phyloP scores from a whole-genome alignment of 129 eudicot genomes.

The Logfia minima region DNA sequence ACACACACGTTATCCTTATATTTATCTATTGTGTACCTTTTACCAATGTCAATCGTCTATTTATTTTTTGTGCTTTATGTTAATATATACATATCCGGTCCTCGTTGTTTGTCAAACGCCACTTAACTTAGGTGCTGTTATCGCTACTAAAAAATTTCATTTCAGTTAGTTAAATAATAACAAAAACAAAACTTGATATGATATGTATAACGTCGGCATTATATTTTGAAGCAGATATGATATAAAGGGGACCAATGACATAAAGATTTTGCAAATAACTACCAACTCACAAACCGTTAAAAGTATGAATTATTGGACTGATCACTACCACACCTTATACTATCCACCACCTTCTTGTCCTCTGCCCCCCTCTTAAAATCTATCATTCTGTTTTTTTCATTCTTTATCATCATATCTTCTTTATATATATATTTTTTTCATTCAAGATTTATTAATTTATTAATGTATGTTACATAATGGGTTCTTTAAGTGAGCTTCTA shows the following conservation, averaged over 20 bases:
- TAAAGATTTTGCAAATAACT: not conserved
- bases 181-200: too few relatives aligned
- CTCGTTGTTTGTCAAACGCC: too few relatives aligned
- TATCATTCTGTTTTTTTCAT: not conserved
- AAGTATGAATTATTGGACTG: constrained; percentile 25
- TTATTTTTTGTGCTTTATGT: too few relatives aligned
- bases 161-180: too few relatives aligned
- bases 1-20: too few relatives aligned
- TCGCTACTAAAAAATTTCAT: too few relatives aligned
- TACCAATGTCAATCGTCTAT: too few relatives aligned
- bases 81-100: too few relatives aligned
- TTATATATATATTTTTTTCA: too few relatives aligned
- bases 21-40: too few relatives aligned
- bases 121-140: too few relatives aligned
- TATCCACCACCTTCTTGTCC: not conserved
- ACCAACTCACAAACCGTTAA: constrained; percentile 24
- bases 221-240: not conserved
- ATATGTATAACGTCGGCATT: not conserved
- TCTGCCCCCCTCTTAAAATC: not conserved
- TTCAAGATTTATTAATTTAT: not conserved
- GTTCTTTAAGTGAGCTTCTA: constrained; percentile 32
- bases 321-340: constrained; percentile 29
- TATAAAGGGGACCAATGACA: not conserved
- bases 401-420: not conserved
- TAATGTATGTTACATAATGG: constrained; percentile 20